These are phyloP conservation scores for Tillandsia fasciculata DNA, from an alignment of 176 grass and related monocot species.

Conservation along the genomic window DNA sequence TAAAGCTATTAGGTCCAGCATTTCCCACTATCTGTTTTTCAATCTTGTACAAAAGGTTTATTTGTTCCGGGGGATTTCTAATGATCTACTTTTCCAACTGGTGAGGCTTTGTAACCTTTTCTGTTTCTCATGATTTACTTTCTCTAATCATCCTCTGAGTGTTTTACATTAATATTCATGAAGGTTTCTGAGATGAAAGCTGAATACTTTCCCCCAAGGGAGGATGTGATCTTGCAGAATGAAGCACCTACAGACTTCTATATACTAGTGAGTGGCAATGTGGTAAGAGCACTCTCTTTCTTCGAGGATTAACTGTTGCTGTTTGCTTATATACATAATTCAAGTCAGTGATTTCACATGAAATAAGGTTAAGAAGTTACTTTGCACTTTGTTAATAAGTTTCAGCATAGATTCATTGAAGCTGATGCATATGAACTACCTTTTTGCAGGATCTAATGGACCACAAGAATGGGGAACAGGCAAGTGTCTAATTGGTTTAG, in stretches of 20 bases:
- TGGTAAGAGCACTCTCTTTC: conserved; percentile 34
- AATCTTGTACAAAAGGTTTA: conserved; percentile 68
- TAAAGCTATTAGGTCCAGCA: conserved; percentile 95
- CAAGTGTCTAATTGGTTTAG: conserved; percentile 28
- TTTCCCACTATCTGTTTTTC: conserved; percentile 85
- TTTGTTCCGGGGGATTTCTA: conserved; percentile 65
- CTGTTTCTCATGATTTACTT: neutral
- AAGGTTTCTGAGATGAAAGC: conserved; percentile 96
- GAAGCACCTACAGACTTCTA: conserved; percentile 98
- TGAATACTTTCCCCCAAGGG: conserved; percentile 97
- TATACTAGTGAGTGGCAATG: conserved; percentile 71
- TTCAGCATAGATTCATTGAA: conserved; percentile 3
- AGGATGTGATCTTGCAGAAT: conserved; percentile 97
- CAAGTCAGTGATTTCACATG: neutral
- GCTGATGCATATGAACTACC: conserved; percentile 20
- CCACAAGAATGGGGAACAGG: conserved; percentile 47
- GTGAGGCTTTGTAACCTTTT: conserved; percentile 16
- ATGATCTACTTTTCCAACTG: conserved; percentile 94
- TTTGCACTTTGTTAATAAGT: neutral
- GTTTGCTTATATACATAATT: neutral
- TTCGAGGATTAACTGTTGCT: neutral
- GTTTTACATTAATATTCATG: neutral
- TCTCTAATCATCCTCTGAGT: conserved; percentile 12
- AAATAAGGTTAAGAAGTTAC: neutral
- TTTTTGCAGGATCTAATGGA: conserved; percentile 73